phyloP scores from a whole-genome alignment of 2,329 filamentous ascomycete genomes.

The Fusarium sp. region DNA sequence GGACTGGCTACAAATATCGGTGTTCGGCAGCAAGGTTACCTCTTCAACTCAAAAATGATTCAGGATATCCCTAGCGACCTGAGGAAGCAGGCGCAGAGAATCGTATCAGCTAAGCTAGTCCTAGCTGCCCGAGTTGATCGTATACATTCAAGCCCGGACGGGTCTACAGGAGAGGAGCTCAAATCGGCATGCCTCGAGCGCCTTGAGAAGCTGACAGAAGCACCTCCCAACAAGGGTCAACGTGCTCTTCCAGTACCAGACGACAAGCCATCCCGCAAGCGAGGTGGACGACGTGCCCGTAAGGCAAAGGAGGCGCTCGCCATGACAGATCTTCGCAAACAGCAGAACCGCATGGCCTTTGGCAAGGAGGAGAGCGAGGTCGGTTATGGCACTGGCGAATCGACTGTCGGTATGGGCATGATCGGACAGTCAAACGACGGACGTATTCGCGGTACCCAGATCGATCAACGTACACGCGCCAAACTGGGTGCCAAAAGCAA shows the following conservation, averaged over 20 bases:
- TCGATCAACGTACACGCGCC: conserved; percentile 92
- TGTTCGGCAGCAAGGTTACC: conserved; percentile 89
- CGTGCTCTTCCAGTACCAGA: conserved; percentile 92
- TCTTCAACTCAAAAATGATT: conserved; percentile 93
- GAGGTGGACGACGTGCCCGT: conserved; percentile 87
- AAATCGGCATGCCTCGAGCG: conserved; percentile 85
- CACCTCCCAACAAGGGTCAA: conserved; percentile 87
- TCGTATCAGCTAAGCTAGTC: conserved; percentile 91
- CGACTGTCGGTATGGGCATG: conserved; percentile 92
- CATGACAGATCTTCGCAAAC: conserved; percentile 96
- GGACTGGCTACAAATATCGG: conserved; percentile 94
- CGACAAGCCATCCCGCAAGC: conserved; percentile 93
- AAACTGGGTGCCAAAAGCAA: conserved; percentile 96
- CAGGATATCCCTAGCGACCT: conserved; percentile 85
- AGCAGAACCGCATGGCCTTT: conserved; percentile 95
- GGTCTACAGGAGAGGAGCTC: conserved; percentile 84
- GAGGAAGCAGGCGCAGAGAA: conserved; percentile 93
- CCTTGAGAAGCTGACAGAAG: conserved; percentile 92
- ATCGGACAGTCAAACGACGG: conserved; percentile 90
- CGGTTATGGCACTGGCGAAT: conserved; percentile 87
- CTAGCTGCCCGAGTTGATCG: conserved; percentile 93
- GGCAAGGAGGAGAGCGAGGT: conserved; percentile 95
- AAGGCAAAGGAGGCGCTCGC: conserved; percentile 97
- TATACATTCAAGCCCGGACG: conserved; percentile 83
- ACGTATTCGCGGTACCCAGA: conserved; percentile 86